Percentiles rank a stretch among this genome's conserved stretches.
Evolutionary conservation across 2,329 filamentous ascomycete genomes (phyloP).

Genomic region (Fusarium sp.): DNA sequence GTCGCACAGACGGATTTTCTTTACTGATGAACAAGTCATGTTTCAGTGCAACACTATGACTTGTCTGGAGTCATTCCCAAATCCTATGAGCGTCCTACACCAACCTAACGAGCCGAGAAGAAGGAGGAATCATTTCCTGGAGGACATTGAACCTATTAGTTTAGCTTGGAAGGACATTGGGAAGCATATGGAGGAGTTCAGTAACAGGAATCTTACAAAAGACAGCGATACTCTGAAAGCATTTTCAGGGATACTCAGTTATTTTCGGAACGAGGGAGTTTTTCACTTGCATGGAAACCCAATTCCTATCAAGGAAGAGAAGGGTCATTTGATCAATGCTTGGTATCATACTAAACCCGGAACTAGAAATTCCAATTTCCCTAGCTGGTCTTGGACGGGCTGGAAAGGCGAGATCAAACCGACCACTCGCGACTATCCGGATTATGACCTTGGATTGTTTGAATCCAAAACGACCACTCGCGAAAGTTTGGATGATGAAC

Average conservation of each 20-base stretch:
- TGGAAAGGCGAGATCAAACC: background rate
- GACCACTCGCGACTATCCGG: rapidly evolving
- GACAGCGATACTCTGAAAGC: background rate
- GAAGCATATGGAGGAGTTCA: background rate
- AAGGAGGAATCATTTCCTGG: too few species aligned
- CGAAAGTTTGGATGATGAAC: rapidly evolving
- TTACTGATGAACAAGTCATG: background rate
- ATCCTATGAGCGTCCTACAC: too few species aligned
- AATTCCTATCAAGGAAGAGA: rapidly evolving
- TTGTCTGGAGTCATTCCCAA: rapidly evolving
- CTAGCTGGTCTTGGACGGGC: background rate
- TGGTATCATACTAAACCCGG: background rate
- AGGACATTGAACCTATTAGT: too few species aligned
- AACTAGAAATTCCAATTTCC: rapidly evolving
- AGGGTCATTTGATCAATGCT: background rate
- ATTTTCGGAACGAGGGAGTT: too few species aligned
- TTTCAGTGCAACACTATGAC: background rate
- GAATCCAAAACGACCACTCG: background rate
- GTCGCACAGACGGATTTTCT: background rate
- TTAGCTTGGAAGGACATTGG: too few species aligned
- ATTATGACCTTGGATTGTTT: background rate
- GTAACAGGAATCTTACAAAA: rapidly evolving
- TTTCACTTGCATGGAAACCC: background rate
- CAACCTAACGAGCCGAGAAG: rapidly evolving
- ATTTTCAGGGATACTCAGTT: background rate